Base-by-base conservation (phyloP, 306 rosid species). In the Oemleria cerasiformis region DNA sequence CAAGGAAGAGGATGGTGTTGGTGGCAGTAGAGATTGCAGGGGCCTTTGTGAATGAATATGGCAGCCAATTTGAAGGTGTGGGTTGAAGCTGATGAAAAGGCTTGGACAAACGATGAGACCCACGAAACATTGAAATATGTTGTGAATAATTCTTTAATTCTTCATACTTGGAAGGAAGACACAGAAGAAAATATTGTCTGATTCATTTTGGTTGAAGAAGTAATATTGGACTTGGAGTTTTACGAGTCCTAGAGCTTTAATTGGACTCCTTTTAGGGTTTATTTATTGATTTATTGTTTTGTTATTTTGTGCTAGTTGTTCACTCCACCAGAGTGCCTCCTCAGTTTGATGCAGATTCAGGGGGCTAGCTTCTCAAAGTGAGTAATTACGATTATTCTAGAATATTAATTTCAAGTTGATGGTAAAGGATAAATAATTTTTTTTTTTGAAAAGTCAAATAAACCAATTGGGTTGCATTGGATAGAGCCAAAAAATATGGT, bases 1-100 rank as follows among this genome's bases (percentile, higher is more conserved):
- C 77, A 43, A 79, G 75, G 73, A 85, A 64, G 75, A 82, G 74
- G 11, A 70, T 60, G 34, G 84, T 48, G 66, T 78, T 45, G 17
- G 63, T 25, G 39, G 63, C 41, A 40, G 72, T 54, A 30, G 41
- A n/a, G 10, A 73, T 50, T 11, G 63, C 43, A 48, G 76, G 73
- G 0, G 64, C 59, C 44, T 21, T 81, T 40, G 17, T 81, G 56
- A 73, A 50, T 17, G 63, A 67, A 59, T 65, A 65, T 12, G 58
- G 67, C 55, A 49, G 55, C 82, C 79, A 68, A 59, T n/a, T 47
- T 41, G 17, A 6, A 19, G 9, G 40, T 23, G 63, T 67, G 0
- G 12, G 74, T 19, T 53, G 73, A 40, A 20, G 15, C 5, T 42
- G 48, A 16, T 42, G 48, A 16, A 72, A 38, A 40, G 49, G 65